Conservation (phyloP, 768 basidiomycete species). For the Tricholoma flavovirens region DNA sequence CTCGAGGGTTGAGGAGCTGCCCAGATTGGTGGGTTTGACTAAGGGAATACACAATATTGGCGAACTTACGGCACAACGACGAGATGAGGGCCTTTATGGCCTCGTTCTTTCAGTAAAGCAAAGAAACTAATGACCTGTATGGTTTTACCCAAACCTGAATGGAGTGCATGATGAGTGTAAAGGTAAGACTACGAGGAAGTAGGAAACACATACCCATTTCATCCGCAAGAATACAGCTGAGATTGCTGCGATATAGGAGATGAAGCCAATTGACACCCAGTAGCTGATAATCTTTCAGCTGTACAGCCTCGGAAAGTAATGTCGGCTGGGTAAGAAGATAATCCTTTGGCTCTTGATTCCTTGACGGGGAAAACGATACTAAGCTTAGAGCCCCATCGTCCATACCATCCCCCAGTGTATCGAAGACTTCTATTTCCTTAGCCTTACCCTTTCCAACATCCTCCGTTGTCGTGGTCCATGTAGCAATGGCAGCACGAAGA, state of each 20-base stretch:
- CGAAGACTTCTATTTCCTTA: slow-evolving; percentile 25
- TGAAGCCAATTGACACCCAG: slow-evolving; percentile 98
- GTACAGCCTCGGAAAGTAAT: slow-evolving; percentile 56
- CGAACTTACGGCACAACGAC: slow-evolving; percentile 87
- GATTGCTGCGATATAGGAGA: slow-evolving; percentile 69
- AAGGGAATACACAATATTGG: neutral
- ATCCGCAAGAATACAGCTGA: slow-evolving; percentile 95
- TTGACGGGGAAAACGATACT: slow-evolving; percentile 36
- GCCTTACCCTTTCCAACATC: slow-evolving; percentile 33
- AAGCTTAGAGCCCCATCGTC: slow-evolving; percentile 65
- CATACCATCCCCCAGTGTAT: slow-evolving; percentile 24
- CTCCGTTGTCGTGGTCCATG: slow-evolving; percentile 53
- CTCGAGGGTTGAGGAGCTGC: slow-evolving; percentile 90
- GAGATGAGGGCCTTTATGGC: slow-evolving; percentile 80
- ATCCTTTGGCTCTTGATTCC: slow-evolving; percentile 42
- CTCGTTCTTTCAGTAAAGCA: slow-evolving; percentile 77
- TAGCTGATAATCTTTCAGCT: slow-evolving; percentile 94
- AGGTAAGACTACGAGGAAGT: slow-evolving; percentile 1
- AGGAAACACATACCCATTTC: slow-evolving; percentile 80
- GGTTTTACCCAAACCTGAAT: slow-evolving; percentile 91
- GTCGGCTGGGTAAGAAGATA: slow-evolving; percentile 76
- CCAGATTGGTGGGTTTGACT: slow-evolving; percentile 7
- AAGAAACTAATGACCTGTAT: slow-evolving; percentile 98
- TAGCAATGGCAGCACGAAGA: slow-evolving; percentile 67
- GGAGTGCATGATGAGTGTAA: slow-evolving; percentile 5